Evolutionary conservation across 176 grass and related monocot genomes (phyloP), one percentile per base, ranked within the genome.

Genomic region (Otatea glauca): DNA sequence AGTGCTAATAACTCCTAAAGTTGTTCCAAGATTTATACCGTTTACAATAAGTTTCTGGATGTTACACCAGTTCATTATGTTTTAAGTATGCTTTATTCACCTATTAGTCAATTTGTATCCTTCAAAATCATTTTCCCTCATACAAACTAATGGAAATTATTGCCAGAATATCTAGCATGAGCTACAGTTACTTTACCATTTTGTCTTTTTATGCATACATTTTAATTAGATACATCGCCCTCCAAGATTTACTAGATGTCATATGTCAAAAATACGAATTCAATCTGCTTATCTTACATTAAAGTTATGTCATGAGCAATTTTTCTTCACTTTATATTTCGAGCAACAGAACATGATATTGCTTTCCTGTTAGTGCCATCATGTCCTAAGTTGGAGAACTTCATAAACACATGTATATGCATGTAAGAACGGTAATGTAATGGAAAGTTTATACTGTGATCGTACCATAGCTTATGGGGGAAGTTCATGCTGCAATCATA

Each of bases 101-200:
- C 6, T 79, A 61, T 34, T 56, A 38, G 12, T 64, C 9, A 54
- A 54, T 43, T 29, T 51, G 45, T 20, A 82, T 50, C 11, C 12
- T 81, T 56, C 12, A 0, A 1, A 48, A 8, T 42, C 43, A 79
- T 70, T 24, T 86, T 25, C 61, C 42, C 65, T 50, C 21, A 20
- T 17, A 76, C 2, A 21, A 82, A 68, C 37, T 9, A 51, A 70
- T 41, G 2, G 48, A 16, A 67, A 74, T 17, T 86, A 53, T 65
- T 64, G 60, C 23, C 27, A 13, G 12, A 81, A 37, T 69, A 9
- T 14, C 50, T 27, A 6, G 14, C 65, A 38, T 49, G 61, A 56
- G 16, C 16, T 47, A 51, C 15, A 51, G 5, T 6, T 51, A 16
- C 15, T 51, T 15, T 17, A 51, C 50, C 50, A 53, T 5, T 53